A percentile compares a stretch with the other conserved stretches of the same genome.
phyloP scores from a whole-genome alignment of 192 early-diverging fungal genomes.

The Pecoramyces ruminantium region DNA sequence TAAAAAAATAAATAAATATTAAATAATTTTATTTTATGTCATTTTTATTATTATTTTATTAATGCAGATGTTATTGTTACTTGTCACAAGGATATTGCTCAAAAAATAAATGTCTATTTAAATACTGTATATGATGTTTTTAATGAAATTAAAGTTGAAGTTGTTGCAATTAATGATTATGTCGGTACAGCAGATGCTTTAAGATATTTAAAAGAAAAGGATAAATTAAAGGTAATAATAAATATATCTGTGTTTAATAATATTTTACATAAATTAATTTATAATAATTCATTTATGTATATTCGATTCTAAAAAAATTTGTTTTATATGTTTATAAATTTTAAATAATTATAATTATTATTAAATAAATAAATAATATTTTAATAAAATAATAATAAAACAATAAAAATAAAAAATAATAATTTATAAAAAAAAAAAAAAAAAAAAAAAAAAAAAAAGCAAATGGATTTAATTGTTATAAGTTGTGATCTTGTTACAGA shows the following conservation, averaged over 20 bases:
- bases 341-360: no score
- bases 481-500: conserved; percentile 83
- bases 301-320: no score
- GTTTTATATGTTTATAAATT: no score
- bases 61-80: conserved; percentile 58
- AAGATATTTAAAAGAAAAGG: conserved; percentile 54
- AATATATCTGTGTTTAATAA: no score
- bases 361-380: no score
- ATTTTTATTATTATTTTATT: neutral
- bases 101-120: conserved; percentile 50
- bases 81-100: conserved; percentile 37
- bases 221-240: conserved; percentile 78
- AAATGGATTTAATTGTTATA: conserved; percentile 81
- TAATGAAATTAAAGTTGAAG: conserved; percentile 37
- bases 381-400: no score
- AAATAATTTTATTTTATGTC: neutral
- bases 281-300: no score
- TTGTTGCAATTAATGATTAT: conserved; percentile 30
- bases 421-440: neutral
- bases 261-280: no score
- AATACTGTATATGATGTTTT: conserved; percentile 41
- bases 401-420: no score
- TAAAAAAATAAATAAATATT: neutral
- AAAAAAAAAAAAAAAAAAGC: neutral
- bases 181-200: conserved; percentile 72